Base-by-base conservation (phyloP, 73 alveolate genomes). In the Diophrys appendiculata region DNA sequence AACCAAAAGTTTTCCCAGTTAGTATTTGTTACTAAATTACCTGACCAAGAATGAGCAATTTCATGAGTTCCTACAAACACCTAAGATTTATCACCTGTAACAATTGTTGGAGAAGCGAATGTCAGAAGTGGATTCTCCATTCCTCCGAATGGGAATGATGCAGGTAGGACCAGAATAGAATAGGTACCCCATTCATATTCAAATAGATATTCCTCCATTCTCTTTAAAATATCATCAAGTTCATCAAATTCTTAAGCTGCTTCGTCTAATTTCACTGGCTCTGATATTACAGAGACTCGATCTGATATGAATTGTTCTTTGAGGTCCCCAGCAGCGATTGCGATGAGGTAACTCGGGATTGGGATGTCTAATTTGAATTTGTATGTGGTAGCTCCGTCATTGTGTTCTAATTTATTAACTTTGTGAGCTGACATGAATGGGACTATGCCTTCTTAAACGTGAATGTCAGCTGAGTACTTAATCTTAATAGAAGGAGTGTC, bases 401-500 rank as follows among this genome's bases (percentile, higher is more conserved):
- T 69, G 76, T 26, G 31, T 5, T 14, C 54, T 3, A 29, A 68
- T 14, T 14, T 8, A 26, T 31, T 11, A 13, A 54, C 31, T 29
- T 8, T 26, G 52, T 29, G 29, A 13, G 69, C 82, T 18, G 60
- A 18, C 54, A 35, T 33, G 29, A 27, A 14, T 2, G 30, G 26
- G 35, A n/a, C 52, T 2, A 73, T 68, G 8, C 29, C 31, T 18
- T 2, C 18, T 26, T 43, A 54, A 27, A 26, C 28, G 27, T 14
- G 60, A 25, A 81, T 67, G 23, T 30, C 60, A 31, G 89, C 90
- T n/a, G 87, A 67, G 69, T 92, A 91, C 0, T 99, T 89, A 52
- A 96, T 65, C 86, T 97, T 97, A 24, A 98, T 91, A 22, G 97
- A 79, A 2, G 99, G 99, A 18, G 99, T 94, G 78, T 98, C 99